Percentiles rank a stretch among this genome's conserved stretches.
These are phyloP conservation scores for Tolypocladium tundrense DNA, from an alignment of 2,329 filamentous ascomycete genomes.

Conservation along the genomic window DNA sequence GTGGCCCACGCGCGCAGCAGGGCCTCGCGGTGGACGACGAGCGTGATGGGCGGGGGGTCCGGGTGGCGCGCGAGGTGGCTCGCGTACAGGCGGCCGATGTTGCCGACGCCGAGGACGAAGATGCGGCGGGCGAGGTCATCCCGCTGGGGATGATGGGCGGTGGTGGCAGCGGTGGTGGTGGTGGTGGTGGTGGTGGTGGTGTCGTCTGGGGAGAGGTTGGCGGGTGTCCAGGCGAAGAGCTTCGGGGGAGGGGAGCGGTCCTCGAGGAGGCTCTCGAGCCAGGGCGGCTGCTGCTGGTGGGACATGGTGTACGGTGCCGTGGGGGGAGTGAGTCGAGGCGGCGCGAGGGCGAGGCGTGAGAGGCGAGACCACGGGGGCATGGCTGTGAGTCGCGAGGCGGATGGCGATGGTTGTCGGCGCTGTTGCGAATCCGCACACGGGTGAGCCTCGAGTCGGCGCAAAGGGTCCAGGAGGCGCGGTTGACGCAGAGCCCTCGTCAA, in stretches of 20 bases:
- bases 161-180: too few species aligned
- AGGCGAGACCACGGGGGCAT: not conserved
- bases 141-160: not conserved
- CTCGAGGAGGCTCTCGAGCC: constrained; percentile 20
- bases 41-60: constrained; percentile 61
- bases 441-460: not conserved
- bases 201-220: constrained; percentile 14
- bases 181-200: constrained; percentile 7
- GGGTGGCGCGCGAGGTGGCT: constrained; percentile 53
- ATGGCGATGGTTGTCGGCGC: not conserved
- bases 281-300: constrained; percentile 9
- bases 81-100: constrained; percentile 71
- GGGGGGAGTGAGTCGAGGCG: not conserved
- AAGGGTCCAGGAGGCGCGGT: not conserved
- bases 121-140: constrained; percentile 38
- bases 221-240: constrained; percentile 25
- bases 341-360: not conserved
- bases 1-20: constrained; percentile 37
- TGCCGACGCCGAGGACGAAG: constrained; percentile 71
- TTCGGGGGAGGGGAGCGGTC: constrained; percentile 17
- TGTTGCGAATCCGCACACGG: not conserved
- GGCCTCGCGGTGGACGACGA: constrained; percentile 60
- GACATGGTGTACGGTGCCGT: not conserved
- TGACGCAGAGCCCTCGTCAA: not conserved
- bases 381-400: not conserved